phyloP scores from a whole-genome alignment of 1,139 yeast species.

The Maudiozyma humilis region DNA sequence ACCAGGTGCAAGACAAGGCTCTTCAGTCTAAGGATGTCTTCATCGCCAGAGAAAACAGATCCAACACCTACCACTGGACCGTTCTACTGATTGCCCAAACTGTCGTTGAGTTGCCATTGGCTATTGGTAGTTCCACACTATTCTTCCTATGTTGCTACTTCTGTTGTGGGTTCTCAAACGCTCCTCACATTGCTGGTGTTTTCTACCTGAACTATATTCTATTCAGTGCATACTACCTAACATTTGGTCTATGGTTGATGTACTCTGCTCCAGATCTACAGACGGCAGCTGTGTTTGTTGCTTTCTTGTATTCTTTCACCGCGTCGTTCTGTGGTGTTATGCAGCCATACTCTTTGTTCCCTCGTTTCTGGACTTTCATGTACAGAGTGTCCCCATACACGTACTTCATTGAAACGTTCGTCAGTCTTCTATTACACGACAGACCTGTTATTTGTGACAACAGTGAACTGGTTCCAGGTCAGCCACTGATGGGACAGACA shows the following conservation, averaged over 20 bases:
- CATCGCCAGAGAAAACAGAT: constrained; percentile 52
- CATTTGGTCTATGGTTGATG: constrained; percentile 45
- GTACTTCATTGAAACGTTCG: constrained; percentile 52
- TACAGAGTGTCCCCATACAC: constrained; percentile 62
- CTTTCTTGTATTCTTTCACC: constrained; percentile 44
- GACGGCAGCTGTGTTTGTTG: constrained; percentile 48
- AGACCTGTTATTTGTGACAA: constrained; percentile 45
- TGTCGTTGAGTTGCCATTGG: constrained; percentile 44
- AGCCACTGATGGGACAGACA: constrained; percentile 47
- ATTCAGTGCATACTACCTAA: constrained; percentile 44
- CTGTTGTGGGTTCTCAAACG: constrained; percentile 42
- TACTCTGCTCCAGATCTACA: constrained; percentile 51
- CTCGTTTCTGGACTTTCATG: constrained; percentile 62
- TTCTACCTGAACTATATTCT: constrained; percentile 41
- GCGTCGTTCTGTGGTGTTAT: constrained; percentile 52
- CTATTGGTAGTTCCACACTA: constrained; percentile 40
- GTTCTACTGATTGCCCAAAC: constrained; percentile 44
- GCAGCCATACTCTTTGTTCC: constrained; percentile 45
- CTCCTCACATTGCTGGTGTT: constrained; percentile 45
- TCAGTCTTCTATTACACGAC: constrained; percentile 43
- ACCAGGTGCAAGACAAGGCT: constrained; percentile 52
- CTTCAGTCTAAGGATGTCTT: constrained; percentile 44
- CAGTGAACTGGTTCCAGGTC: constrained; percentile 42
- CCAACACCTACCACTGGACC: constrained; percentile 59
- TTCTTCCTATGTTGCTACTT: constrained; percentile 47